Conservation (phyloP, 2,329 filamentous ascomycete species). For the Talaromyces marneffei region DNA sequence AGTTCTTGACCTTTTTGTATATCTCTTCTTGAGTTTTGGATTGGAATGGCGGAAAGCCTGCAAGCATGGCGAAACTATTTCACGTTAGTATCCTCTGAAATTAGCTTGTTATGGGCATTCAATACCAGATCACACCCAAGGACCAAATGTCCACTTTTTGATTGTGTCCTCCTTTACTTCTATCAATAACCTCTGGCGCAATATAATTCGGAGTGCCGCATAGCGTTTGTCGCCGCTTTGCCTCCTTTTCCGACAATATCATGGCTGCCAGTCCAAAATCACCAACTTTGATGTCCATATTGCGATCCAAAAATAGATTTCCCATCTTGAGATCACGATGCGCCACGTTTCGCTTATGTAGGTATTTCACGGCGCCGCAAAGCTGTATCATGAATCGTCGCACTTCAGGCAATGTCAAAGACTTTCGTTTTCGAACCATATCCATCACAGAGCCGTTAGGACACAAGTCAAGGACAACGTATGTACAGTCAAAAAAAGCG, state of each 20-base stretch:
- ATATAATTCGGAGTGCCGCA: conserved; percentile 99
- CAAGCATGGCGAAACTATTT: conserved; percentile 83
- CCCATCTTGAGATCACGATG: conserved; percentile 97
- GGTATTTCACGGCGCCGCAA: conserved; percentile 94
- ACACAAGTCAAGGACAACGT: conserved; percentile 89
- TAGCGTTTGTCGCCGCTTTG: conserved; percentile 79
- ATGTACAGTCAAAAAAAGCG: conserved; percentile 80
- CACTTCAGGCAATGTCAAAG: conserved; percentile 87
- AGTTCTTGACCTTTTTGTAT: conserved; percentile 44
- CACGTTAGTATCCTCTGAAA: neutral
- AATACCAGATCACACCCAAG: conserved; percentile 87
- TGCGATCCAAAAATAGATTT: conserved; percentile 87
- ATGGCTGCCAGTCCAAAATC: conserved; percentile 94
- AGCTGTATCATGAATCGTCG: conserved; percentile 92
- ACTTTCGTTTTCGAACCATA: conserved; percentile 89
- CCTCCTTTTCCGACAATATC: conserved; percentile 83
- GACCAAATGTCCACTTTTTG: conserved; percentile 99
- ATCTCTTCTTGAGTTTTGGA: conserved; percentile 56
- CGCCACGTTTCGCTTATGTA: conserved; percentile 92
- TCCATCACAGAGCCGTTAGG: conserved; percentile 96
- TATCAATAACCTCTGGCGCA: conserved; percentile 90
- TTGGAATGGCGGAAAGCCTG: conserved; percentile 93
- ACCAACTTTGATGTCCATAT: conserved; percentile 97
- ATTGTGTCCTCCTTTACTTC: conserved; percentile 88
- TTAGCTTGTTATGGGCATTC: too few species aligned